Conservation (phyloP, 768 basidiomycete species). For the Leccinellum luteum region DNA sequence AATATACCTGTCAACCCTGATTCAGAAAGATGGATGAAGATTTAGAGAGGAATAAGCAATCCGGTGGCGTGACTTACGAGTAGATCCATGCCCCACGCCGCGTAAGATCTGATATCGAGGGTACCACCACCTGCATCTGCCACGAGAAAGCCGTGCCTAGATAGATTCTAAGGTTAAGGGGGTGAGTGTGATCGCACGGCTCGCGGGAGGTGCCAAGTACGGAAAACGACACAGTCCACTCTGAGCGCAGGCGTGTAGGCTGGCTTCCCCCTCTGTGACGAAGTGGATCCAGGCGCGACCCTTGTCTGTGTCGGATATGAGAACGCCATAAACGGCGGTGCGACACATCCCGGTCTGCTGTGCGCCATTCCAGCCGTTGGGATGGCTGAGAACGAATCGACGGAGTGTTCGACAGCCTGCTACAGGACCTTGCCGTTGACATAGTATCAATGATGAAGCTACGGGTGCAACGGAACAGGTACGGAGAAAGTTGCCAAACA, state of each 20-base stretch:
- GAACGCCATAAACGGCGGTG: conserved; percentile 65
- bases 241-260: conserved; percentile 75
- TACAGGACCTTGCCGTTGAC: conserved; percentile 70
- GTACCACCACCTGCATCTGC: conserved; percentile 83
- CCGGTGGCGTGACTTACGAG: conserved; percentile 79
- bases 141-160: conserved; percentile 74
- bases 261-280: conserved; percentile 82
- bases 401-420: conserved; percentile 65
- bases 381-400: conserved; percentile 79
- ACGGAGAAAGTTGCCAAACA: conserved; percentile 80
- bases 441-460: conserved; percentile 79
- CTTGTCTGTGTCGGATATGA: conserved; percentile 72
- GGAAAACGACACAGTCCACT: conserved; percentile 77
- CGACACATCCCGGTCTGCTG: conserved; percentile 77
- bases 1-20: conserved; percentile 52
- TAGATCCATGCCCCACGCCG: conserved; percentile 64
- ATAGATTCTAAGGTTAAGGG: conserved; percentile 51
- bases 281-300: conserved; percentile 74
- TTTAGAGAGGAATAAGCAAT: conserved; percentile 48
- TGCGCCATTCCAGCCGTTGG: conserved; percentile 79
- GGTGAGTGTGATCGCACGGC: neutral
- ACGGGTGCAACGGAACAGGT: conserved; percentile 71
- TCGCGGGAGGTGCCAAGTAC: conserved; percentile 37
- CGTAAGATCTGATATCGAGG: conserved; percentile 78
- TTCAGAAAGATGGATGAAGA: neutral